These are phyloP conservation scores for Suhomyces anneliseae DNA, from an alignment of 1,139 yeast species.

Conservation along the genomic window DNA sequence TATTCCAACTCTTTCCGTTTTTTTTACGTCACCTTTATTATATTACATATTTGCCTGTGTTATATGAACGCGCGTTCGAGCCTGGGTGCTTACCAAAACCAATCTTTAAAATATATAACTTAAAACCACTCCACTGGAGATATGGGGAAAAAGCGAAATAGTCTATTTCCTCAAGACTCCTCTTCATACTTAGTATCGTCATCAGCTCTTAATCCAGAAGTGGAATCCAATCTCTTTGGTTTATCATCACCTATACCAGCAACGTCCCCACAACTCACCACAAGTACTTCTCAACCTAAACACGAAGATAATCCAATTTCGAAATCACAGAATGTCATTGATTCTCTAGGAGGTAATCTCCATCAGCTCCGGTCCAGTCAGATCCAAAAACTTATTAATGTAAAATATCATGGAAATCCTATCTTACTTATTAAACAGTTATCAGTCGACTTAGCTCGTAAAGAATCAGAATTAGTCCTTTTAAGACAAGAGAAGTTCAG, in stretches of 20 bases:
- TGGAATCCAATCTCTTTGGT: constrained; percentile 12
- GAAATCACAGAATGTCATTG: constrained; percentile 1
- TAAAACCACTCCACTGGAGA: background rate
- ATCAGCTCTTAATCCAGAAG: constrained; percentile 5
- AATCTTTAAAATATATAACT: too few species aligned
- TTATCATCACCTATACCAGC: background rate
- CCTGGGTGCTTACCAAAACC: background rate
- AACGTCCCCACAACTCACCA: background rate
- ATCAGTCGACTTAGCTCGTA: constrained; percentile 48
- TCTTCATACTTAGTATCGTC: constrained; percentile 4
- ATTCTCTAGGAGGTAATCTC: constrained; percentile 17
- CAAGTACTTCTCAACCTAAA: background rate
- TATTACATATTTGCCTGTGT: background rate
- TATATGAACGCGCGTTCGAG: constrained; percentile 10
- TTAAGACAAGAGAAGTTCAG: constrained; percentile 41
- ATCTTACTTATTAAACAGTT: constrained; percentile 46
- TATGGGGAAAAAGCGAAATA: constrained; percentile 12
- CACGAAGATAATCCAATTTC: background rate
- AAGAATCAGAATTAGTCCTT: constrained; percentile 48
- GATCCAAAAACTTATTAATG: constrained; percentile 30
- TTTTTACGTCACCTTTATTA: too few species aligned
- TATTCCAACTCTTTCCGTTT: too few species aligned
- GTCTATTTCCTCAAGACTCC: constrained; percentile 14
- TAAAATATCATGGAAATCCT: constrained; percentile 40
- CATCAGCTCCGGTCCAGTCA: constrained; percentile 23